Evolutionary conservation across 2,329 filamentous ascomycete species (phyloP).

Genomic region (Calonectria naviculata): DNA sequence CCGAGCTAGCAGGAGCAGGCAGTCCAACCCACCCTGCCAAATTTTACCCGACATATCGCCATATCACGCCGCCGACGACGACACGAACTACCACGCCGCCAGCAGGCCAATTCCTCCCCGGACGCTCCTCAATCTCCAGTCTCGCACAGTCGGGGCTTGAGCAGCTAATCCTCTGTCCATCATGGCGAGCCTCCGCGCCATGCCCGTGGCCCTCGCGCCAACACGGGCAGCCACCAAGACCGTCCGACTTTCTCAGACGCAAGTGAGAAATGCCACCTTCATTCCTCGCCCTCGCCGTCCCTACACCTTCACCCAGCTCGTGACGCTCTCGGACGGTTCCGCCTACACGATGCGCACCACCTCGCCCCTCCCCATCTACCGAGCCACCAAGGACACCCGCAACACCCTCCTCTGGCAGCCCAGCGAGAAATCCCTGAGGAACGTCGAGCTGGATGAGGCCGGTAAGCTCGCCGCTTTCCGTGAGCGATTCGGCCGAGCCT

Average conservation of each 20-base stretch:
- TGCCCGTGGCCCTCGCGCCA: conserved; percentile 43
- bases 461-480: conserved; percentile 90
- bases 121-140: background rate
- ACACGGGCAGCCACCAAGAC: conserved; percentile 40
- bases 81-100: conserved; percentile 12
- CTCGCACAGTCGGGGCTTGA: background rate
- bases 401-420: conserved; percentile 96
- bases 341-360: conserved; percentile 85
- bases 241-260: conserved; percentile 52
- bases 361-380: conserved; percentile 71
- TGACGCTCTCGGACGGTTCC: conserved; percentile 91
- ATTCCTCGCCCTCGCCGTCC: conserved; percentile 89
- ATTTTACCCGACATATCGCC: conserved; percentile 40
- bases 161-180: conserved; percentile 2
- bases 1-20: conserved; percentile 32
- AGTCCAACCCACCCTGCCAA: conserved; percentile 28
- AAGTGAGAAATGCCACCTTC: conserved; percentile 85
- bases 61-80: conserved; percentile 23
- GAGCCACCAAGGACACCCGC: conserved; percentile 81
- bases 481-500: conserved; percentile 83
- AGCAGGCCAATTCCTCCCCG: conserved; percentile 27
- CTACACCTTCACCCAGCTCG: conserved; percentile 96
- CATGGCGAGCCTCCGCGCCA: conserved; percentile 45
- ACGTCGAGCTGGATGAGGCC: conserved; percentile 95
- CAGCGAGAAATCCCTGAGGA: conserved; percentile 80